Percentiles rank a stretch among this genome's conserved stretches.
phyloP scores from a whole-genome alignment of 148 eudicot genomes.

The Silene conica region DNA sequence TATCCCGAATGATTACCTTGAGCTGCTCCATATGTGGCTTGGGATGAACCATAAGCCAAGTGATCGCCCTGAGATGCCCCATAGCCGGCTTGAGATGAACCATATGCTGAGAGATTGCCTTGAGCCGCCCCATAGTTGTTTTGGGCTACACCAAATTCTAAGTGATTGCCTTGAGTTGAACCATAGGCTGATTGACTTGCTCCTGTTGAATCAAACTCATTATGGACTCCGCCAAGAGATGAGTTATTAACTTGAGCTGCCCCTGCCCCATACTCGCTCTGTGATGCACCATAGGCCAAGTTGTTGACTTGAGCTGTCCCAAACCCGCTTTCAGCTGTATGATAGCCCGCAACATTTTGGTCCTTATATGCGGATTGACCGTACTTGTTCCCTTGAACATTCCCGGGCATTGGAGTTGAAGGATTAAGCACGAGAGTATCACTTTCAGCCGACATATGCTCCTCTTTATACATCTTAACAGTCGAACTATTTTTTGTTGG shows the following conservation, averaged over 20 bases:
- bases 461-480: constrained; percentile 11
- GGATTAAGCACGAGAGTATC: background rate
- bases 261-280: no score
- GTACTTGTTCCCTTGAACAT: background rate
- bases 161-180: background rate
- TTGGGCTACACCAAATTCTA: background rate
- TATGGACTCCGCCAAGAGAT: no score
- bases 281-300: no score
- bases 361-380: constrained; percentile 2
- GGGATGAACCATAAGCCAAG: background rate
- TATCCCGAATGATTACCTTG: background rate
- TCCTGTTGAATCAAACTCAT: no score
- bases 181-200: no score
- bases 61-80: background rate
- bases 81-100: background rate
- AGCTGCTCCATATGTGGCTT: background rate
- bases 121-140: background rate
- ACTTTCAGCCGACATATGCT: constrained; percentile 4
- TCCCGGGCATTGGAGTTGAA: background rate
- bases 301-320: no score
- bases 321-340: background rate
- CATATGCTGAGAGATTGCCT: background rate
- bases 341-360: background rate
- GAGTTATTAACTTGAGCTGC: no score
- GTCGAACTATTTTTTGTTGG: background rate